Percentiles rank a stretch among this genome's conserved stretches.
Evolutionary conservation across 352 stramenopile genomes (phyloP).

Genomic region (Pythium vanterpoolii): DNA sequence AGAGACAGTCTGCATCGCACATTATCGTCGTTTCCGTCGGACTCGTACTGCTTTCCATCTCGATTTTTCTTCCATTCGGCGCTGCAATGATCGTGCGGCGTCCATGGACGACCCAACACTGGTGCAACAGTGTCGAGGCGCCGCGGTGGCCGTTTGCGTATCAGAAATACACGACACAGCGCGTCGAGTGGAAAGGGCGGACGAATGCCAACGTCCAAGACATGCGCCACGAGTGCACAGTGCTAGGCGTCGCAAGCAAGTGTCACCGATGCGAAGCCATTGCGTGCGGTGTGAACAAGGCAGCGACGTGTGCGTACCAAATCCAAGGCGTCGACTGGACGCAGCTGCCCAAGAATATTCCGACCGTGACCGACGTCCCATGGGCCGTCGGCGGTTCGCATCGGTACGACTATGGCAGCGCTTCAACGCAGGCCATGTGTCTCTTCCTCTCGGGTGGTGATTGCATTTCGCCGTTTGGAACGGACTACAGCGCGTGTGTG

Average conservation of each 20-base stretch:
- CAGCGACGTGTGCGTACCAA: constrained; percentile 83
- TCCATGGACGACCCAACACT: constrained; percentile 82
- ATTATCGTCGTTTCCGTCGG: constrained; percentile 1
- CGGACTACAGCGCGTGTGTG: constrained; percentile 87
- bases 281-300: constrained; percentile 44
- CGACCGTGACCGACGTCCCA: constrained; percentile 89
- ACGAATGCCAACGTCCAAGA: constrained; percentile 89
- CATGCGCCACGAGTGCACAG: constrained; percentile 88
- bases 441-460: constrained; percentile 82
- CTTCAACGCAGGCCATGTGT: constrained; percentile 73
- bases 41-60: neutral
- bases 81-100: constrained; percentile 69
- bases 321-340: constrained; percentile 88
- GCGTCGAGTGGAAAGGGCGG: constrained; percentile 86
- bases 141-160: constrained; percentile 95
- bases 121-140: constrained; percentile 80
- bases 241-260: constrained; percentile 89
- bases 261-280: constrained; percentile 93
- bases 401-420: constrained; percentile 91
- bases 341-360: constrained; percentile 84
- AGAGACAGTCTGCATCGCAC: neutral
- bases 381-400: constrained; percentile 89
- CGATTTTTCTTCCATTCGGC: neutral
- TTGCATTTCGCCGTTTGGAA: constrained; percentile 76
- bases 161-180: constrained; percentile 70